Conservation (phyloP, 2,329 filamentous ascomycete genomes). For the Exophiala viscosa region DNA sequence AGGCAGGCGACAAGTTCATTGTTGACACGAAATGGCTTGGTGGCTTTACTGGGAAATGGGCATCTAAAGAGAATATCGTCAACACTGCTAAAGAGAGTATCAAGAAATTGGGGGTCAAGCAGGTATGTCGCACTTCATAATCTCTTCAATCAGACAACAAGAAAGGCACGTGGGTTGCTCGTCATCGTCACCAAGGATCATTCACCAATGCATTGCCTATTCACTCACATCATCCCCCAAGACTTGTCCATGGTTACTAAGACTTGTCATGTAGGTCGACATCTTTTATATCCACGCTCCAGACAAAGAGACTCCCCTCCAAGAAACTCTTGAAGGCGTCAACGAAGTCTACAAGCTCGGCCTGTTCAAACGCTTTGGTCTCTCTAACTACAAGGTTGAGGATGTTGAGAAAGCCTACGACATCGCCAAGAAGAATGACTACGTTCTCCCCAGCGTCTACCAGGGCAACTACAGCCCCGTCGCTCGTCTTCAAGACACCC, state of each 20-base stretch:
- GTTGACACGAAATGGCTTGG: constrained; percentile 47
- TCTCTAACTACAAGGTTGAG: constrained; percentile 36
- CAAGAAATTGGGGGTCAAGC: constrained; percentile 24
- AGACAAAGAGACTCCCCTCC: constrained; percentile 34
- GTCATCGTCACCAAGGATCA: no score
- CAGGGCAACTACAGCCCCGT: constrained; percentile 41
- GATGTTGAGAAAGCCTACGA: constrained; percentile 34
- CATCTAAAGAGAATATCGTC: constrained; percentile 24
- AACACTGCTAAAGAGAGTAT: constrained; percentile 25
- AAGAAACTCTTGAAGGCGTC: constrained; percentile 37
- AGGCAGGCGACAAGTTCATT: constrained; percentile 40
- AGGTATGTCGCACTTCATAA: constrained; percentile 4
- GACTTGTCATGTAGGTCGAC: constrained; percentile 29
- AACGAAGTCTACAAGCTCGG: constrained; percentile 33
- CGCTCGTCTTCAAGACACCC: constrained; percentile 35
- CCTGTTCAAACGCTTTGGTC: constrained; percentile 36
- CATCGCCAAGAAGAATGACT: constrained; percentile 35
- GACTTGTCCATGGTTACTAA: background rate
- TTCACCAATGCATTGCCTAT: background rate
- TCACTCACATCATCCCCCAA: background rate
- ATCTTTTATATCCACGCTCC: constrained; percentile 37
- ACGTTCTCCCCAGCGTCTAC: constrained; percentile 38
- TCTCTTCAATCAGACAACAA: background rate
- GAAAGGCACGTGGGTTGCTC: no score
- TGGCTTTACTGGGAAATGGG: constrained; percentile 32